Evolutionary conservation across 2,329 filamentous ascomycete genomes (phyloP).

Genomic region (Fusarium foetens): DNA sequence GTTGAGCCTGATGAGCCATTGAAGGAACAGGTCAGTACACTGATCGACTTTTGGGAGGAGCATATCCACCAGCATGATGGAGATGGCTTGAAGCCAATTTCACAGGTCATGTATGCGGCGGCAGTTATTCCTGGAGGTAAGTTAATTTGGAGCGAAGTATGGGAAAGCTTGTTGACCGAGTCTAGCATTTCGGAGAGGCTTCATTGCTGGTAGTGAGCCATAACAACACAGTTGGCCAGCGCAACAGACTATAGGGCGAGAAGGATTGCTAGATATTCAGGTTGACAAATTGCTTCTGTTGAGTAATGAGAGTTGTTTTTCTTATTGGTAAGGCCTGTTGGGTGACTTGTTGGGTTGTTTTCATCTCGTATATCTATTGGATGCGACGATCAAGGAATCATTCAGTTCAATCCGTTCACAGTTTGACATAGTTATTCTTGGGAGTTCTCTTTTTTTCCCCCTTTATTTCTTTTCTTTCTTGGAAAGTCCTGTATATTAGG

Average conservation of each 20-base stretch:
- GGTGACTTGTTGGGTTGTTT: not conserved
- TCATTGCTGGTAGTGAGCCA: conserved; percentile 8
- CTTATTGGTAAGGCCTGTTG: not conserved
- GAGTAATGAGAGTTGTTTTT: not conserved
- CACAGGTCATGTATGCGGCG: conserved; percentile 66
- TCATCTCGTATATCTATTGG: not conserved
- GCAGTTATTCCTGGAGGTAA: conserved; percentile 65
- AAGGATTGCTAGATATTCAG: too few relatives aligned
- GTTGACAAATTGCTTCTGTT: not conserved
- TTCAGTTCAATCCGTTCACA: not conserved
- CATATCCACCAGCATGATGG: conserved; percentile 47
- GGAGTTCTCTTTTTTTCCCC: not conserved
- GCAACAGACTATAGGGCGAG: not conserved
- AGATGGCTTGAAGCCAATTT: conserved; percentile 62
- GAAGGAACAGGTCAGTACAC: conserved; percentile 34
- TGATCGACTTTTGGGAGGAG: conserved; percentile 51
- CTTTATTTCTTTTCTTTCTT: not conserved
- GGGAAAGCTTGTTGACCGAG: not conserved
- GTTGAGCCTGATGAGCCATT: conserved; percentile 50
- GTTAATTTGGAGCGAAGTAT: conserved; percentile 23
- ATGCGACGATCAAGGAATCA: not conserved
- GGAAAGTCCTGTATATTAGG: not conserved
- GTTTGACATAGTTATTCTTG: not conserved
- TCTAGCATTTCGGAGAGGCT: conserved; percentile 14
- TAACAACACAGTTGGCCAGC: not conserved